Evolutionary conservation across 345 rosid species (phyloP).

Genomic region (Eucalyptus sp.): DNA sequence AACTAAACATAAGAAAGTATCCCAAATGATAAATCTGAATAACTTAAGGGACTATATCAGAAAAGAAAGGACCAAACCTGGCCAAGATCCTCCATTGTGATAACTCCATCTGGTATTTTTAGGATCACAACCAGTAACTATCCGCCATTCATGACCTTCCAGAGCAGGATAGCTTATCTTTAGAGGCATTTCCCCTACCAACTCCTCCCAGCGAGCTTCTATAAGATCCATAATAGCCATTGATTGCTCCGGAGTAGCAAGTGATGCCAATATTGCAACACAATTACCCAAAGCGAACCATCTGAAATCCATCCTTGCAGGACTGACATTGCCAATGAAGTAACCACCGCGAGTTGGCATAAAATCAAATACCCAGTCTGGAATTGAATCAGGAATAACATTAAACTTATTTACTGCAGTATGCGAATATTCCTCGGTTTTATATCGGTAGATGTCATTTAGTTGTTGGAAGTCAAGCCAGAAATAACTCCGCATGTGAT

Average conservation of each 20-base stretch:
- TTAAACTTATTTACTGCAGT: constrained; percentile 65
- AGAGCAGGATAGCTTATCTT: constrained; percentile 50
- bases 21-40: not conserved
- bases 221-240: constrained; percentile 64
- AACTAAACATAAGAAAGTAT: not conserved
- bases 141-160: constrained; percentile 51
- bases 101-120: constrained; percentile 66
- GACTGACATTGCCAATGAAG: constrained; percentile 61
- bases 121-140: constrained; percentile 63
- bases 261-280: constrained; percentile 36
- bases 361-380: constrained; percentile 61
- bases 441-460: constrained; percentile 57
- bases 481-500: constrained; percentile 50
- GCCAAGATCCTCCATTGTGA: constrained; percentile 76
- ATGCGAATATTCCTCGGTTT: constrained; percentile 68
- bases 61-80: constrained; percentile 25
- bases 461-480: constrained; percentile 64
- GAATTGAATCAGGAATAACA: constrained; percentile 64
- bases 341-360: constrained; percentile 58
- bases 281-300: constrained; percentile 64
- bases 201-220: constrained; percentile 63
- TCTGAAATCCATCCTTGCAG: constrained; percentile 64
- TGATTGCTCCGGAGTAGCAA: constrained; percentile 54
- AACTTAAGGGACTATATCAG: not conserved
- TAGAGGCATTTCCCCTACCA: constrained; percentile 64